A percentile compares a stretch with the other conserved stretches of the same genome.
phyloP scores from a whole-genome alignment of 805 yeast species.

The Ogataea allantospora region DNA sequence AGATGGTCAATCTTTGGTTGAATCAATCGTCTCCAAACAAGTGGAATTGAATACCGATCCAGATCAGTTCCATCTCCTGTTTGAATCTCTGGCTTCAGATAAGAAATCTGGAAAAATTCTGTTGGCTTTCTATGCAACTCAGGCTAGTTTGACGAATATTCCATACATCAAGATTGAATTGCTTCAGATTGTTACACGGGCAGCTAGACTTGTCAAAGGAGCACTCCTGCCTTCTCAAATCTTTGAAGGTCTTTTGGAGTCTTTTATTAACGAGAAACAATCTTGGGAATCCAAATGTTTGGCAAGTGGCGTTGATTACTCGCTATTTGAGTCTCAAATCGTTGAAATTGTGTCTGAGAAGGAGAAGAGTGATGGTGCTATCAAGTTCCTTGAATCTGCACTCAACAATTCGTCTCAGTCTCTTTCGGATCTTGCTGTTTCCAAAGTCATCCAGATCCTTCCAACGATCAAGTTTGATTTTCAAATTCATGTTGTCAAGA shows the following conservation, averaged over 20 bases:
- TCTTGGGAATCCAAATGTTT: slow-evolving; percentile 44
- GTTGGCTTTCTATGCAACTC: slow-evolving; percentile 66
- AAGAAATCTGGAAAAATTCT: slow-evolving; percentile 55
- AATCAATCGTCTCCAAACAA: slow-evolving; percentile 36
- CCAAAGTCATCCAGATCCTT: slow-evolving; percentile 56
- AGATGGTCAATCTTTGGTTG: slow-evolving; percentile 53
- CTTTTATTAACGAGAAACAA: slow-evolving; percentile 47
- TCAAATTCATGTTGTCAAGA: slow-evolving; percentile 57
- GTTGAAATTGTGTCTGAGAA: slow-evolving; percentile 59
- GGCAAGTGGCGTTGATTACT: slow-evolving; percentile 48
- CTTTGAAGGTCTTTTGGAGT: slow-evolving; percentile 43
- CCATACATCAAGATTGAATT: slow-evolving; percentile 57
- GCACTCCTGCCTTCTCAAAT: slow-evolving; percentile 46
- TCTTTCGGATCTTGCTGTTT: slow-evolving; percentile 47
- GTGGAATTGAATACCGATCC: slow-evolving; percentile 51
- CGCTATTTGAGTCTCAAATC: slow-evolving; percentile 54
- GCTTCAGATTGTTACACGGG: slow-evolving; percentile 43
- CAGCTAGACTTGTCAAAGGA: slow-evolving; percentile 38
- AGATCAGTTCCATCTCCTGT: slow-evolving; percentile 40
- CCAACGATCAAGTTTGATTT: slow-evolving; percentile 52
- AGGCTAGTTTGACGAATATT: slow-evolving; percentile 51
- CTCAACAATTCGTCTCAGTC: slow-evolving; percentile 45
- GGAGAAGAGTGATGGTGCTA: slow-evolving; percentile 56
- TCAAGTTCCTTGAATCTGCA: slow-evolving; percentile 57
- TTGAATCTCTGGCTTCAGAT: slow-evolving; percentile 41